Conservation (phyloP, 1,284 basidiomycete genomes). For the Xerocomus nothofagi region DNA sequence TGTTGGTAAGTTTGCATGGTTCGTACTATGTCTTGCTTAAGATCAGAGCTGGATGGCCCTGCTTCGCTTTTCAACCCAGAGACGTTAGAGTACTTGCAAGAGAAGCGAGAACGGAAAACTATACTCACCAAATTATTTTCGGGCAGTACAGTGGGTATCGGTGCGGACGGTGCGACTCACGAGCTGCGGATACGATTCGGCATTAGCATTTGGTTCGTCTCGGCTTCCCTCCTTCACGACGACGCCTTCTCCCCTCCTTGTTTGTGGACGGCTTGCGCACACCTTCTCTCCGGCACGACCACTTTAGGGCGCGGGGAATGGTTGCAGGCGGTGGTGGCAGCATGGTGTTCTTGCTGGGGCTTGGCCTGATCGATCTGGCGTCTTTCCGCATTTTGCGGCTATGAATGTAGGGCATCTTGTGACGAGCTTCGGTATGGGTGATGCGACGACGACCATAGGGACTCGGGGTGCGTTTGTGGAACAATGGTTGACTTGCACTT, state of each 20-base stretch:
- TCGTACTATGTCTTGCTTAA: too few relatives aligned
- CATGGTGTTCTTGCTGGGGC: background rate
- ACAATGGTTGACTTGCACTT: background rate
- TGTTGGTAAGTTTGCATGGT: too few relatives aligned
- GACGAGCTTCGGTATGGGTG: slow-evolving; percentile 1
- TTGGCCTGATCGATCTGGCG: slow-evolving; percentile 1
- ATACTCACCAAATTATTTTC: too few relatives aligned
- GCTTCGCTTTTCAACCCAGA: too few relatives aligned
- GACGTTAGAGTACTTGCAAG: too few relatives aligned
- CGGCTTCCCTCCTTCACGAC: background rate
- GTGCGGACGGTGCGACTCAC: too few relatives aligned
- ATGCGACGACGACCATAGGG: slow-evolving; percentile 1
- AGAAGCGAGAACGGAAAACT: too few relatives aligned
- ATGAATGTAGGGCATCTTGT: background rate
- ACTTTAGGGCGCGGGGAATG: slow-evolving; percentile 18
- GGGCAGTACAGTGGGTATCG: too few relatives aligned
- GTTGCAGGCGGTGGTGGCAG: slow-evolving; percentile 10
- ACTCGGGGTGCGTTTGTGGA: background rate
- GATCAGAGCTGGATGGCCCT: too few relatives aligned
- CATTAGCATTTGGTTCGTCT: too few relatives aligned
- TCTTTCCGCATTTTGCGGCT: background rate
- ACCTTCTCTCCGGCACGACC: slow-evolving; percentile 18
- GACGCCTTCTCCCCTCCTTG: background rate
- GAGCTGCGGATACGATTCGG: too few relatives aligned
- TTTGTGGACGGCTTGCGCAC: slow-evolving; percentile 1